A percentile compares a stretch with the other conserved stretches of the same genome.
These are phyloP conservation scores for Calonectria multiphialidica DNA, from an alignment of 2,329 filamentous ascomycete species.

Conservation along the genomic window DNA sequence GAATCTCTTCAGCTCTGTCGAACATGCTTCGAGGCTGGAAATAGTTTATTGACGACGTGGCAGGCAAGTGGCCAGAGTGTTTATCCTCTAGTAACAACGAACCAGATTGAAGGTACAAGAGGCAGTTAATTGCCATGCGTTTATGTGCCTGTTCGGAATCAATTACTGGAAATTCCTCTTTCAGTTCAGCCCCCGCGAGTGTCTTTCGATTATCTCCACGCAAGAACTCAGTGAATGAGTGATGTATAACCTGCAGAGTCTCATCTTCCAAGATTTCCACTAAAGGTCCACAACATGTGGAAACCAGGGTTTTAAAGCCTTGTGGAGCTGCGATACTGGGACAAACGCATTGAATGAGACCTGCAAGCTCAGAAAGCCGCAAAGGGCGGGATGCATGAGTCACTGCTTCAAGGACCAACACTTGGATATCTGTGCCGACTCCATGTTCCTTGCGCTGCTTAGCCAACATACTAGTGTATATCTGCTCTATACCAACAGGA, in stretches of 20 bases:
- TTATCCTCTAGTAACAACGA: constrained; percentile 28
- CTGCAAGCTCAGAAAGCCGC: constrained; percentile 52
- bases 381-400: constrained; percentile 55
- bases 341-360: constrained; percentile 40
- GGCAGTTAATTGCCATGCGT: constrained; percentile 30
- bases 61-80: background rate
- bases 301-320: constrained; percentile 49
- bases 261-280: constrained; percentile 59
- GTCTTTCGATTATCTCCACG: constrained; percentile 39
- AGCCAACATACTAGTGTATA: constrained; percentile 50
- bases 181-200: background rate
- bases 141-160: constrained; percentile 33
- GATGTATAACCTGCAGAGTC: constrained; percentile 58
- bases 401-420: constrained; percentile 51
- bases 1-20: background rate
- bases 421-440: constrained; percentile 47
- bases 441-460: constrained; percentile 49
- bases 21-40: background rate
- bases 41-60: constrained; percentile 14
- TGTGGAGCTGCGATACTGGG: constrained; percentile 23
- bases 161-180: constrained; percentile 30
- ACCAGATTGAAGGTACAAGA: constrained; percentile 34
- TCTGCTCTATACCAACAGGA: constrained; percentile 36
- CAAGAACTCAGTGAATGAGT: constrained; percentile 62
- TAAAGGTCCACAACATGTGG: constrained; percentile 53